Evolutionary conservation across 345 rosid species (phyloP).

Genomic region (Diplotaxis tenuifolia): DNA sequence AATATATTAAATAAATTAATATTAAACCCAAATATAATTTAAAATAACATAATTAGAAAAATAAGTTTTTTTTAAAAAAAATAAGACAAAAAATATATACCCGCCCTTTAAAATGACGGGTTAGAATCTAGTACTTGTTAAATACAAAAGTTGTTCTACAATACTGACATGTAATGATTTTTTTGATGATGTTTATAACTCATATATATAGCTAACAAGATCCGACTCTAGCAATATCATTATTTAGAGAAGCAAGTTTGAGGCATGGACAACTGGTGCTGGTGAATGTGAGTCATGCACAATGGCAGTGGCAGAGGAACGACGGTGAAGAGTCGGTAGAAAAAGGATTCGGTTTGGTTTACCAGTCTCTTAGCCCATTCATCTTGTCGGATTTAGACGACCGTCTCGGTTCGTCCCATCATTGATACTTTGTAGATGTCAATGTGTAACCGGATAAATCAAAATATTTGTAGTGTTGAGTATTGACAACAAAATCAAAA

Average conservation of each 20-base stretch:
- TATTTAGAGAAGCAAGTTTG: slow-evolving; percentile 71
- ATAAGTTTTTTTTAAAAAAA: no score
- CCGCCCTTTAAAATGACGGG: no score
- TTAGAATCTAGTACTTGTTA: no score
- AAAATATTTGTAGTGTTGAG: background rate
- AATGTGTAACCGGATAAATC: background rate
- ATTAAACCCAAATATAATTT: no score
- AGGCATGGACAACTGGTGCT: slow-evolving; percentile 73
- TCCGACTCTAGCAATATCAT: slow-evolving; percentile 49
- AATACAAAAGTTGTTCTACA: no score
- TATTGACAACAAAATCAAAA: background rate
- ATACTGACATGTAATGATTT: background rate
- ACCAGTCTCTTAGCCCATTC: slow-evolving; percentile 45
- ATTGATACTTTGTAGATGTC: background rate
- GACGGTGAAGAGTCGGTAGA: slow-evolving; percentile 39
- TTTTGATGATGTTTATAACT: background rate
- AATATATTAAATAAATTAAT: no score
- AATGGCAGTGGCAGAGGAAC: slow-evolving; percentile 73
- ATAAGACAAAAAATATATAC: no score
- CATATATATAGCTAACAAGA: slow-evolving; percentile 41
- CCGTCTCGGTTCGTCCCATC: background rate
- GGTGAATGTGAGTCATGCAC: slow-evolving; percentile 65
- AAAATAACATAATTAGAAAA: no score
- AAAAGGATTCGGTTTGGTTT: slow-evolving; percentile 56
- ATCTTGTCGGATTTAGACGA: slow-evolving; percentile 40